Evolutionary conservation across 148 eudicot species (phyloP).

Genomic region (Nepenthes gracilis): DNA sequence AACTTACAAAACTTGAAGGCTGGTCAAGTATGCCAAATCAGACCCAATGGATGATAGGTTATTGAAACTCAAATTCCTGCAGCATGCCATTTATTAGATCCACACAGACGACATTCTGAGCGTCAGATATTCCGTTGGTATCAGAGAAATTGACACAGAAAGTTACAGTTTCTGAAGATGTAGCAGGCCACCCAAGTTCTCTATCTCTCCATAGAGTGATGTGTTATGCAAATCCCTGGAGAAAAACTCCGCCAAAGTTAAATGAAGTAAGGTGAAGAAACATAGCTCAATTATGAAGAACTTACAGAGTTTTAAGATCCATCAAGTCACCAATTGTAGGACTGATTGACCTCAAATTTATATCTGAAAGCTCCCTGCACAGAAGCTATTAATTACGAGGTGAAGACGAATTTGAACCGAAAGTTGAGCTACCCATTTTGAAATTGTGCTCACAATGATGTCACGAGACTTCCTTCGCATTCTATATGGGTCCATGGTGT

Average conservation of each 20-base stretch:
- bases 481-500: conserved; percentile 55
- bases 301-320: conserved; percentile 63
- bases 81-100: conserved; percentile 1
- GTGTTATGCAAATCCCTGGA: conserved; percentile 73
- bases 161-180: conserved; percentile 56
- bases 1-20: conserved; percentile 62
- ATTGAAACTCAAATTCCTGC: conserved; percentile 79
- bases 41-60: conserved; percentile 59
- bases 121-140: background rate
- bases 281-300: background rate
- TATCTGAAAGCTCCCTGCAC: conserved; percentile 48
- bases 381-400: conserved; percentile 2
- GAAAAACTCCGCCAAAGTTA: conserved; percentile 1
- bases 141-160: background rate
- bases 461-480: conserved; percentile 54
- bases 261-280: background rate
- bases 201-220: conserved; percentile 60
- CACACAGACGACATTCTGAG: background rate
- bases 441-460: conserved; percentile 38
- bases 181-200: conserved; percentile 55
- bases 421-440: background rate
- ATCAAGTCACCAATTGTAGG: conserved; percentile 71
- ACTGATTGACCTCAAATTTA: conserved; percentile 56
- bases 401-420: background rate
- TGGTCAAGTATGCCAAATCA: conserved; percentile 40